A percentile compares a stretch with the other conserved stretches of the same genome.
Conservation (phyloP, 2,329 filamentous ascomycete genomes). For the Fusarium vanettenii region DNA sequence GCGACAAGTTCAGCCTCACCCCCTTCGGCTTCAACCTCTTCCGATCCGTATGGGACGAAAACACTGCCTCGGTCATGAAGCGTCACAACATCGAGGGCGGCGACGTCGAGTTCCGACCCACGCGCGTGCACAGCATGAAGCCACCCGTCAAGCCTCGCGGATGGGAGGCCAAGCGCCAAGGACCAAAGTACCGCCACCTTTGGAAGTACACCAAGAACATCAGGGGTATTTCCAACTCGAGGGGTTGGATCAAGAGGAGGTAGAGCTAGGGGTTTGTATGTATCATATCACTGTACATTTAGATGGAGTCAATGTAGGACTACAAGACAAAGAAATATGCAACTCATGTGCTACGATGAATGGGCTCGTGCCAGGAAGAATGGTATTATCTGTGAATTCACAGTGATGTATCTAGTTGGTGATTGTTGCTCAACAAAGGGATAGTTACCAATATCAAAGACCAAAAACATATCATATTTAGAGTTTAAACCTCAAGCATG, state of each 20-base stretch:
- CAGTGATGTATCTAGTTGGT: background rate
- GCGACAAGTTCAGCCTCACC: conserved; percentile 74
- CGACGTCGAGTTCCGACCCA: conserved; percentile 86
- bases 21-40: conserved; percentile 90
- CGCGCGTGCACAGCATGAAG: conserved; percentile 78
- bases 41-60: conserved; percentile 89
- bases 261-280: conserved; percentile 35
- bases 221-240: conserved; percentile 56
- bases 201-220: conserved; percentile 75
- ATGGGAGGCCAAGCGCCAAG: conserved; percentile 74
- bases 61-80: conserved; percentile 88
- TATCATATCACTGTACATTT: conserved; percentile 46
- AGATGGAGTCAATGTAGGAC: conserved; percentile 41
- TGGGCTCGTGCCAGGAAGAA: too few species aligned
- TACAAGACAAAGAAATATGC: conserved; percentile 19
- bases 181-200: conserved; percentile 72
- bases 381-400: background rate
- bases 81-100: conserved; percentile 79
- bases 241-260: conserved; percentile 56
- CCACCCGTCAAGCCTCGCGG: conserved; percentile 69
- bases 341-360: background rate
- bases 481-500: background rate
- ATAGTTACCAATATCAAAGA: background rate
- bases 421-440: background rate
- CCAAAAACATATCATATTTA: background rate